phyloP scores from a whole-genome alignment of 805 yeast genomes.

The Diddensiella santjacobensis region DNA sequence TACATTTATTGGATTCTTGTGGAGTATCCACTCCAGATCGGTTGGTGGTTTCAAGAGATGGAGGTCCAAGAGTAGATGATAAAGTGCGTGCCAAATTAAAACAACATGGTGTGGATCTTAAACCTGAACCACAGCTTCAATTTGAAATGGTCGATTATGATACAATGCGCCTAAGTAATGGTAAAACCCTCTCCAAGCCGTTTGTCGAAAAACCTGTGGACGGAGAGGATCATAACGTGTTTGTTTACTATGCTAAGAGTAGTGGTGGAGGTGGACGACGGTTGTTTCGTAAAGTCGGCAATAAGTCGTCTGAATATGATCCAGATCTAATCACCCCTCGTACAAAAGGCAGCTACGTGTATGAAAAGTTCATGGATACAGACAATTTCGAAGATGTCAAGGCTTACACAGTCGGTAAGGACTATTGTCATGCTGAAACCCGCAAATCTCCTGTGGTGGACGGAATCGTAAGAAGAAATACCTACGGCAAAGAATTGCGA shows the following conservation, averaged over 20 bases:
- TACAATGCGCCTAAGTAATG: constrained; percentile 75
- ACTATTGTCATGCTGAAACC: constrained; percentile 95
- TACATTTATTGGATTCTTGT: constrained; percentile 70
- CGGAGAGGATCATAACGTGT: constrained; percentile 97
- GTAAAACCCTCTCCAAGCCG: constrained; percentile 72
- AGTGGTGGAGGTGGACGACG: constrained; percentile 98
- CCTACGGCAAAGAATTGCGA: constrained; percentile 95
- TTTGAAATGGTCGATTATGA: constrained; percentile 86
- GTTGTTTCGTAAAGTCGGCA: constrained; percentile 91
- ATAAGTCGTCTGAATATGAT: constrained; percentile 94
- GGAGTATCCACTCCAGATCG: constrained; percentile 89
- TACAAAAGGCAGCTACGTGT: constrained; percentile 85
- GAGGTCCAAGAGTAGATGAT: constrained; percentile 84
- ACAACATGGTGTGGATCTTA: constrained; percentile 55
- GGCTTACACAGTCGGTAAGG: constrained; percentile 93
- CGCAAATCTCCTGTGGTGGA: constrained; percentile 99
- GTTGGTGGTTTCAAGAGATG: constrained; percentile 88
- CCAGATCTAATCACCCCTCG: constrained; percentile 70
- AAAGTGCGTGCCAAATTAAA: constrained; percentile 58
- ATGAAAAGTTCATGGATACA: constrained; percentile 95
- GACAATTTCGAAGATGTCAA: constrained; percentile 98
- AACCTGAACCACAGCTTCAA: constrained; percentile 55
- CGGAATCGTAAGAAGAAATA: constrained; percentile 94
- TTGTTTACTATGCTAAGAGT: constrained; percentile 79
- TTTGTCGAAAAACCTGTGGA: constrained; percentile 98